A percentile compares a stretch with the other conserved stretches of the same genome.
These are phyloP conservation scores for Microascus cirrosus DNA, from an alignment of 2,329 filamentous ascomycete species.

Conservation along the genomic window DNA sequence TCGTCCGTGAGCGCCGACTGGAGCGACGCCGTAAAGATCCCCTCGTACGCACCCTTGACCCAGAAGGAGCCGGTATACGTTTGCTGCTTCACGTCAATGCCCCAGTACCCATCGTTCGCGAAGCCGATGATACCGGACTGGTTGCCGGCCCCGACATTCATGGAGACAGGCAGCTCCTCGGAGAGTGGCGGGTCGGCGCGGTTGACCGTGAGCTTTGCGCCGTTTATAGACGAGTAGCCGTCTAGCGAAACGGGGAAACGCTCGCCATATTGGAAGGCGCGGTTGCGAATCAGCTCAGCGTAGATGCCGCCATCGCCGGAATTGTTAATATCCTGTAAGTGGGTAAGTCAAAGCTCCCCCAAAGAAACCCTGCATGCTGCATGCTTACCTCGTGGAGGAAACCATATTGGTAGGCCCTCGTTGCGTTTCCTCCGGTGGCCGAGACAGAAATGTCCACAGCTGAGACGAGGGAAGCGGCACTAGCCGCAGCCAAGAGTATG, in stretches of 20 bases:
- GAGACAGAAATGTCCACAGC: slow-evolving; percentile 25
- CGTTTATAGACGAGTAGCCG: slow-evolving; percentile 31
- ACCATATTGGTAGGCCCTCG: slow-evolving; percentile 31
- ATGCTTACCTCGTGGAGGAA: slow-evolving; percentile 29
- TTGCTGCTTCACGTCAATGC: slow-evolving; percentile 36
- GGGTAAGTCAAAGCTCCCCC: neutral
- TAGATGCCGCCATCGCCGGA: slow-evolving; percentile 65
- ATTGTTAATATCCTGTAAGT: slow-evolving; percentile 47
- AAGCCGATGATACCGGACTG: slow-evolving; percentile 29
- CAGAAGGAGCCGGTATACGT: slow-evolving; percentile 41
- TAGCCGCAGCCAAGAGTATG: neutral
- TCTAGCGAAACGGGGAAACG: slow-evolving; percentile 28
- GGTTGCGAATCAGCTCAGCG: slow-evolving; percentile 58
- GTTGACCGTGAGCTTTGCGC: slow-evolving; percentile 32
- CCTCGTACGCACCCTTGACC: slow-evolving; percentile 36
- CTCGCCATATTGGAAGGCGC: slow-evolving; percentile 51
- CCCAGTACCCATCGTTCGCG: slow-evolving; percentile 45
- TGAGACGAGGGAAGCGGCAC: slow-evolving; percentile 2
- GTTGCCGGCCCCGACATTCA: slow-evolving; percentile 28
- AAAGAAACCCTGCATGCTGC: neutral
- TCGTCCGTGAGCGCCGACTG: slow-evolving; percentile 30
- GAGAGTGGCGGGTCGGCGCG: slow-evolving; percentile 36
- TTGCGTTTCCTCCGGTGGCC: slow-evolving; percentile 26
- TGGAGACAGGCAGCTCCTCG: slow-evolving; percentile 35
- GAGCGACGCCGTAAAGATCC: slow-evolving; percentile 34